These are phyloP conservation scores for Darksidea phi DNA, from an alignment of 495 filamentous ascomycete genomes.

Conservation along the genomic window DNA sequence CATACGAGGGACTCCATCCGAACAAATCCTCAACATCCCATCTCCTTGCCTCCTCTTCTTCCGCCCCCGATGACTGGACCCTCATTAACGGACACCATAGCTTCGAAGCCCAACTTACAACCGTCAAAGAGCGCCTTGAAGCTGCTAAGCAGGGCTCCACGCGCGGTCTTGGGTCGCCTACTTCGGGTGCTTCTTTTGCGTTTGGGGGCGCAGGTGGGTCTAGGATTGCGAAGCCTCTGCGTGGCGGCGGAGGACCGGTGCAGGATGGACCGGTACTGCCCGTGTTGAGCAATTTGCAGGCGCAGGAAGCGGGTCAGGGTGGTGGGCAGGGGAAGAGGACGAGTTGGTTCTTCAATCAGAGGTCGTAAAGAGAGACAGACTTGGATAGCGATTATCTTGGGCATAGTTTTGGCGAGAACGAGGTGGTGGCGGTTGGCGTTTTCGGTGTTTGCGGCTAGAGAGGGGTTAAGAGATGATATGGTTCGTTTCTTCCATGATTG, in stretches of 20 bases:
- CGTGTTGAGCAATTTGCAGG: constrained; percentile 34
- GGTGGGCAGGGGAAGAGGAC: constrained; percentile 38
- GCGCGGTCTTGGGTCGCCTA: constrained; percentile 66
- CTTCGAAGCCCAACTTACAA: constrained; percentile 94
- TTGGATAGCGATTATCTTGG: no score
- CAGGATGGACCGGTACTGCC: constrained; percentile 21
- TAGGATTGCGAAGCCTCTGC: constrained; percentile 93
- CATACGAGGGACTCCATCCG: no score
- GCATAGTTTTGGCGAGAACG: no score
- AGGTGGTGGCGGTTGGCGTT: no score
- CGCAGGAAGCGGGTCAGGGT: constrained; percentile 19
- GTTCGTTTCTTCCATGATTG: no score
- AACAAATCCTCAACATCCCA: neutral
- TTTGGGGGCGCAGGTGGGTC: constrained; percentile 67
- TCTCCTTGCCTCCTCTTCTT: neutral
- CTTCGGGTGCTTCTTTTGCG: constrained; percentile 62
- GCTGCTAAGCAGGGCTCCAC: constrained; percentile 89
- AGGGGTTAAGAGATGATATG: no score
- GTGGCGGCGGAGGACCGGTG: constrained; percentile 68
- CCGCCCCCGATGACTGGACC: neutral
- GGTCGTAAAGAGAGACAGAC: constrained; percentile 4
- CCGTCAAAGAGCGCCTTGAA: constrained; percentile 95
- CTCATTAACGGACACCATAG: constrained; percentile 47
- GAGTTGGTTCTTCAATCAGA: constrained; percentile 48
- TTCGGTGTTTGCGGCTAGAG: no score